Conservation (phyloP, 179 eudicot species). For the Drosera spatulata region DNA sequence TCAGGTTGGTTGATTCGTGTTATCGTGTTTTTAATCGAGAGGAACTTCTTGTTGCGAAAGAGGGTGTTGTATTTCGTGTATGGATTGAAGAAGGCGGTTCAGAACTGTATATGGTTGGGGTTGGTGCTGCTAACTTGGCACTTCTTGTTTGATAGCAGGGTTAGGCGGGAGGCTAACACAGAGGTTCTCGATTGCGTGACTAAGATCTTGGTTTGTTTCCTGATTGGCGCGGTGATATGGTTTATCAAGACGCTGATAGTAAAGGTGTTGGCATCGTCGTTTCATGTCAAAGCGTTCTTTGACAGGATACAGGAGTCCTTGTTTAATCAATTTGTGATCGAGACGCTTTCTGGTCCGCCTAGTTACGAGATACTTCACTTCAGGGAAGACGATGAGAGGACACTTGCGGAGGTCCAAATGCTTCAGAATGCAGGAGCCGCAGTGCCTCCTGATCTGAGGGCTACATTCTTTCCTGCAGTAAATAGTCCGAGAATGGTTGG, state of each 20-base stretch:
- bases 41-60: slow-evolving; percentile 54
- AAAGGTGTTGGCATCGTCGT: slow-evolving; percentile 71
- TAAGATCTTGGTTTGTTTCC: slow-evolving; percentile 34
- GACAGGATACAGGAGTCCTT: slow-evolving; percentile 71
- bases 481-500: slow-evolving; percentile 14
- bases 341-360: slow-evolving; percentile 66
- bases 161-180: slow-evolving; percentile 20
- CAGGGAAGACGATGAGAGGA: slow-evolving; percentile 46
- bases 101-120: slow-evolving; percentile 74
- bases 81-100: slow-evolving; percentile 58
- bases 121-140: slow-evolving; percentile 61
- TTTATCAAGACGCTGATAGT: slow-evolving; percentile 55
- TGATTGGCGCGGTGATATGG: slow-evolving; percentile 49
- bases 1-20: slow-evolving; percentile 67
- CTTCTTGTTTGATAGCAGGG: slow-evolving; percentile 40
- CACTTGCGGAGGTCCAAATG: slow-evolving; percentile 32
- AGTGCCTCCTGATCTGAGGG: slow-evolving; percentile 41
- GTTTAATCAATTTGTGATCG: slow-evolving; percentile 74
- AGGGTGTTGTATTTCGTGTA: slow-evolving; percentile 68
- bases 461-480: slow-evolving; percentile 10
- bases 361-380: slow-evolving; percentile 22
- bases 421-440: slow-evolving; percentile 49
- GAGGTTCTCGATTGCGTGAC: slow-evolving; percentile 33
- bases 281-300: slow-evolving; percentile 75
- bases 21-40: slow-evolving; percentile 52